Conservation (phyloP, 768 basidiomycete genomes). For the Pleurotus platypus region DNA sequence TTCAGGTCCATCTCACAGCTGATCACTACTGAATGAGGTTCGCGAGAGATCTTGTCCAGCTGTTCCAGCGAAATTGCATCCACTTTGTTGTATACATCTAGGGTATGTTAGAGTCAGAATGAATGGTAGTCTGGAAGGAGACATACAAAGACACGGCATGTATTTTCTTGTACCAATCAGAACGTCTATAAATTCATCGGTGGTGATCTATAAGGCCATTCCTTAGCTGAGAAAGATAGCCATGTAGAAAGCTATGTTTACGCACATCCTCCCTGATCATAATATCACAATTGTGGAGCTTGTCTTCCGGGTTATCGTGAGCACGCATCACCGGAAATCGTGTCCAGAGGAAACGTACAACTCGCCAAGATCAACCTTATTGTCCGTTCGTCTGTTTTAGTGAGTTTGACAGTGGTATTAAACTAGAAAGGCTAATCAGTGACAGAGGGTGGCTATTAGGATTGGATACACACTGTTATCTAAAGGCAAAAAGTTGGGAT, state of each 20-base stretch:
- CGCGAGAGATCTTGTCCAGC: slow-evolving; percentile 77
- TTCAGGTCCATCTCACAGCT: slow-evolving; percentile 95
- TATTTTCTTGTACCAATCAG: slow-evolving; percentile 95
- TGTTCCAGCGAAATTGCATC: slow-evolving; percentile 84
- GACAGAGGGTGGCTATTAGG: not conserved
- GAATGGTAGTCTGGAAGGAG: not conserved
- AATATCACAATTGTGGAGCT: slow-evolving; percentile 91
- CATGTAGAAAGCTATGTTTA: not conserved
- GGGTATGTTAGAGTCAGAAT: not conserved
- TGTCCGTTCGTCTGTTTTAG: slow-evolving; percentile 92
- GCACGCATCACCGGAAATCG: not conserved
- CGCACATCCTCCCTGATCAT: slow-evolving; percentile 97
- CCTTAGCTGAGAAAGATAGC: too few relatives aligned
- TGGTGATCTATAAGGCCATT: slow-evolving; percentile 63
- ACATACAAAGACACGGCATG: slow-evolving; percentile 84
- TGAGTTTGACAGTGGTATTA: slow-evolving; percentile 90
- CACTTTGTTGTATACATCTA: slow-evolving; percentile 96
- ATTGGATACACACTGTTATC: too few relatives aligned
- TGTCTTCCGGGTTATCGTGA: slow-evolving; percentile 45
- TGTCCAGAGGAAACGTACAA: slow-evolving; percentile 43
- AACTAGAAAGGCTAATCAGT: slow-evolving; percentile 36
- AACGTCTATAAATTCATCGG: slow-evolving; percentile 98
- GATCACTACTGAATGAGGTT: slow-evolving; percentile 88
- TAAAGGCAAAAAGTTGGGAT: too few relatives aligned
- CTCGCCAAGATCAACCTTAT: slow-evolving; percentile 89